Evolutionary conservation across 1,284 basidiomycete species (phyloP), one percentile per base, ranked within the genome.

Genomic region (Somion occarium): DNA sequence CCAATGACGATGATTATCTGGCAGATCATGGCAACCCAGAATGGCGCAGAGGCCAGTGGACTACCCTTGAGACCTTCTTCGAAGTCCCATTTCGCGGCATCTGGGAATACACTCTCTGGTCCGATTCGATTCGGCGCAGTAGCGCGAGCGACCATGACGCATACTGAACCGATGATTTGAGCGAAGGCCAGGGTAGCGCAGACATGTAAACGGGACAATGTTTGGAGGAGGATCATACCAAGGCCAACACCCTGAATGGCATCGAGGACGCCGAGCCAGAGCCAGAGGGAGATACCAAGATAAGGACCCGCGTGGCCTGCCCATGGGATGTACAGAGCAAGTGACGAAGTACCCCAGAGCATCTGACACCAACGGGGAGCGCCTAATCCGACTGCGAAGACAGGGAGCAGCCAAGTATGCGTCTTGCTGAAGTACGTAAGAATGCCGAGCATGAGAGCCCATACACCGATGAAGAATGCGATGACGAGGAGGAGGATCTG

Each of bases 281-380:
- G 75, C 93, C 93, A 96, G 27, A 95, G 71, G 26, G 85, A 88
- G 26, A 91, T 80, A 46, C 89, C 88, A 53, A 95, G 82, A 67
- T 93, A 95, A 19, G 93, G 91, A 18, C 93, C 93, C 5, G 78
- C 82, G 11, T 62, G 64, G 13, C 93, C 91, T 7, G 87, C 93
- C 93, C 93, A 96, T 13, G 93, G 92, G 53, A 95, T 86, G 66
- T 95, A 96, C 20, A 93, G 67, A 2, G 88, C 89, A 24, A 91
- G 75, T n/a, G 87, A 91, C 7, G 89, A 91, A 5, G 89, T 91
- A 57, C 90, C 89, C 89, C 89, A 92, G 27, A 92, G 65, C 79
- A 90, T 91, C 73, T 93, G 92, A 74, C 92, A 95, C 93, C 93
- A 96, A 61, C 91, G 73, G 13, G 93, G 93, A 30, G 91, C 90